Base-by-base conservation (phyloP, 2,329 filamentous ascomycete species). In the Clonostachys byssicola region DNA sequence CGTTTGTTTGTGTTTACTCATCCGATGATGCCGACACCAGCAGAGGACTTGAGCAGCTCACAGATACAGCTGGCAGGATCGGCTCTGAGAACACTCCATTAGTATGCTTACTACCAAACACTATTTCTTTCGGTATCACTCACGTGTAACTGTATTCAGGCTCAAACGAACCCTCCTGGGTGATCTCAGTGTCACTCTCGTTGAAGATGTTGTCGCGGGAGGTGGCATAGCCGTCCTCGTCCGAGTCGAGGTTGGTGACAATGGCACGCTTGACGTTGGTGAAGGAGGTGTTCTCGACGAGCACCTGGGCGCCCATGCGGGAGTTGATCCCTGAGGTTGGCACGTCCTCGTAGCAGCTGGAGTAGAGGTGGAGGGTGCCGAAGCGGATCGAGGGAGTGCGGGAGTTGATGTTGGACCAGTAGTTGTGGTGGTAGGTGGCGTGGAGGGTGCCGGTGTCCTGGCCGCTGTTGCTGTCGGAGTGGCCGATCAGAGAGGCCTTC, bases 341-440 rank as follows among this genome's bases (percentile, higher is more conserved):
- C n/a, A 72, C 63, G 48, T 68, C 55, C 54, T 67, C 60, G 62
- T 72, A 77, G 65, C 73, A 77, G 42, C 52, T 56, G 50, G 55
- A 59, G 49, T 59, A 66, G 50, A 67, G 55, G 61, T 85, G 81
- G 14, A 69, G 78, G 23, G 77, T 83, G 13, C 80, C 81, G 65
- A 84, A 84, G 51, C 81, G 78, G 60, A 82, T 58, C 5, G 72
- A 77, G 0, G 81, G 81, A 1, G 65, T 66, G 47, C 81, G 80
- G 12, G 75, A 80, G 68, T 81, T 78, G 56, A 83, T 63, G 67
- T 83, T 81, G 52, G 60, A 55, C 69, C 71, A 83, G 68, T 77
- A 72, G 72, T 84, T 84, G 67, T 81, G 75, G 64, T 71, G 68
- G 61, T 80, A 81, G 39, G 81, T 83, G 41, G 84, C 66, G 55